phyloP scores from a whole-genome alignment of 2,329 filamentous ascomycete species.

The Ambrosiella cleistominuta region DNA sequence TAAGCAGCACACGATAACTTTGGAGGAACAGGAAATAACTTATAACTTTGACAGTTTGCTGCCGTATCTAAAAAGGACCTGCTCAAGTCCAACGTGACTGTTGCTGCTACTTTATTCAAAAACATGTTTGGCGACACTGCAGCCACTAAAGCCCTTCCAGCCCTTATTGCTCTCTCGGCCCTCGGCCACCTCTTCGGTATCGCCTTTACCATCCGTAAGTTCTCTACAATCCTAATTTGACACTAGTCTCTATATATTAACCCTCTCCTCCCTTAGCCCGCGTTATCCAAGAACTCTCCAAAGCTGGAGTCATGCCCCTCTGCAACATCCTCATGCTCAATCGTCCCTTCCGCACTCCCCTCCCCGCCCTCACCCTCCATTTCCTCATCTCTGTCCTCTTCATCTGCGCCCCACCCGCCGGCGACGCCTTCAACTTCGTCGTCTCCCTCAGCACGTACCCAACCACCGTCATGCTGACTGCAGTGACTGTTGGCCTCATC shows the following conservation, averaged over 20 bases:
- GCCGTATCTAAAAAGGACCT: conserved; percentile 42
- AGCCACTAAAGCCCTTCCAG: conserved; percentile 29
- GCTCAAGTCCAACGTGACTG: conserved; percentile 39
- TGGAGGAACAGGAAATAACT: neutral
- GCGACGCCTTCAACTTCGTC: conserved; percentile 52
- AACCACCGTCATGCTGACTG: conserved; percentile 34
- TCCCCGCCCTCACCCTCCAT: conserved; percentile 36
- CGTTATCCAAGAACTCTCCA: conserved; percentile 48
- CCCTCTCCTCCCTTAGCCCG: conserved; percentile 28
- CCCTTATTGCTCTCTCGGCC: conserved; percentile 42
- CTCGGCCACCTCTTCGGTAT: conserved; percentile 44
- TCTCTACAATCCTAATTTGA: neutral
- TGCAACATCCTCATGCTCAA: conserved; percentile 51
- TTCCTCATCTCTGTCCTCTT: conserved; percentile 49
- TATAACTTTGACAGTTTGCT: conserved; percentile 25
- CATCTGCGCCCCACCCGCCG: conserved; percentile 47
- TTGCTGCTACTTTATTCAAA: conserved; percentile 42
- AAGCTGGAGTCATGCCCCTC: conserved; percentile 50
- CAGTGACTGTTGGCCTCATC: conserved; percentile 33
- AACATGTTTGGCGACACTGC: conserved; percentile 43
- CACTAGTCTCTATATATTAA: neutral
- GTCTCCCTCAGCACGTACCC: conserved; percentile 39
- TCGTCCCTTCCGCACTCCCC: conserved; percentile 46
- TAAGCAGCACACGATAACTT: neutral
- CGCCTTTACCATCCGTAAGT: conserved; percentile 25